Percentiles rank a stretch among this genome's conserved stretches.
phyloP scores from a whole-genome alignment of 2,329 filamentous ascomycete species.

The Chaetomium globosum region DNA sequence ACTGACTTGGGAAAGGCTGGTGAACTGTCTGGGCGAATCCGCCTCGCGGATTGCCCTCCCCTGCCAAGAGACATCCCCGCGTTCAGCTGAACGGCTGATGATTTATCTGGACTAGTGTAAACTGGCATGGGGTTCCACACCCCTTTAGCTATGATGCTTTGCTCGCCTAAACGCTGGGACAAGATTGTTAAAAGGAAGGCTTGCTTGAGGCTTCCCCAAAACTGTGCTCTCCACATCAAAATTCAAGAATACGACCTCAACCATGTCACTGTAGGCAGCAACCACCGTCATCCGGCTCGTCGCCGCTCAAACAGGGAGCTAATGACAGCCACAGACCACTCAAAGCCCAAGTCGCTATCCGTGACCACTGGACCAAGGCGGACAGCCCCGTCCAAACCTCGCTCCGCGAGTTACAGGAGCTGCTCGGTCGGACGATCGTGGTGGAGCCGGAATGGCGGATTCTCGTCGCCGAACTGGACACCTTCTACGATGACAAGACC shows the following conservation, averaged over 20 bases:
- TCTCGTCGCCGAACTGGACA: slow-evolving; percentile 45
- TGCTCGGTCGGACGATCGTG: slow-evolving; percentile 47
- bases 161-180: not conserved
- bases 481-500: slow-evolving; percentile 46
- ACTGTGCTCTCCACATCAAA: not conserved
- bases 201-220: not conserved
- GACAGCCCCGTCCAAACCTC: slow-evolving; percentile 42
- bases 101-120: slow-evolving; percentile 10
- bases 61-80: slow-evolving; percentile 28
- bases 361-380: slow-evolving; percentile 48
- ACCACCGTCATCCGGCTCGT: not conserved
- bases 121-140: slow-evolving; percentile 6
- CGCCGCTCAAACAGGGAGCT: not conserved
- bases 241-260: slow-evolving; percentile 1
- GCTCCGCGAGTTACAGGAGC: slow-evolving; percentile 34
- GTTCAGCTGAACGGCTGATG: slow-evolving; percentile 29
- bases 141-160: not conserved
- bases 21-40: not conserved
- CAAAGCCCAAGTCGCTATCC: slow-evolving; percentile 48
- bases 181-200: not conserved
- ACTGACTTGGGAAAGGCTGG: not conserved
- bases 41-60: slow-evolving; percentile 25
- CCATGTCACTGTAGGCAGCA: slow-evolving; percentile 31
- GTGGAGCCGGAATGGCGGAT: slow-evolving; percentile 51
- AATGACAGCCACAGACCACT: slow-evolving; percentile 43